Conservation (phyloP, 768 basidiomycete genomes). For the Mycena rebaudengoi region DNA sequence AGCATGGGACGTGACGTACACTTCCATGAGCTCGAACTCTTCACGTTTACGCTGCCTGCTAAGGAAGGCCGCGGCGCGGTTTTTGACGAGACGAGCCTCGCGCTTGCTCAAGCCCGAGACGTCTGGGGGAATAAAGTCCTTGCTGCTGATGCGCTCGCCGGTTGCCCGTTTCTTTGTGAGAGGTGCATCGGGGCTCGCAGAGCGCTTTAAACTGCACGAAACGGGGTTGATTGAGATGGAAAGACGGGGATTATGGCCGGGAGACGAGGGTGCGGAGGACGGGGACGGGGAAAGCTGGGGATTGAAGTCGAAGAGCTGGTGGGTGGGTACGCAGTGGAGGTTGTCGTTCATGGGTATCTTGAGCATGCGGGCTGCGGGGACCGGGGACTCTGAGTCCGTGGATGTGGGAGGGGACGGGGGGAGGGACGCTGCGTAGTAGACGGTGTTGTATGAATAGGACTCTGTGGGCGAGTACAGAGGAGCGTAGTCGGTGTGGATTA, state of each 20-base stretch:
- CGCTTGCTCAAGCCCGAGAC: slow-evolving; percentile 89
- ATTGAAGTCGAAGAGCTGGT: slow-evolving; percentile 77
- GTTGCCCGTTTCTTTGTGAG: slow-evolving; percentile 52
- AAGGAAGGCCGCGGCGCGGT: slow-evolving; percentile 91
- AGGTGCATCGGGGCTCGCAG: slow-evolving; percentile 51
- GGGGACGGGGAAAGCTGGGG: slow-evolving; percentile 42
- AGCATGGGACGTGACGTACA: slow-evolving; percentile 70
- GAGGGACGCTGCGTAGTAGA: slow-evolving; percentile 58
- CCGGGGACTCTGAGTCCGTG: slow-evolving; percentile 55
- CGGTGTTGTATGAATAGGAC: slow-evolving; percentile 48
- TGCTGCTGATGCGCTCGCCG: slow-evolving; percentile 66
- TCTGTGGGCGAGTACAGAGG: slow-evolving; percentile 62
- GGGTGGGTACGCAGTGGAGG: slow-evolving; percentile 71
- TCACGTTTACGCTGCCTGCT: slow-evolving; percentile 91
- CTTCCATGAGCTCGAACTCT: slow-evolving; percentile 91
- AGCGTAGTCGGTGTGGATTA: slow-evolving; percentile 66
- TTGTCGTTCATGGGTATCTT: slow-evolving; percentile 59
- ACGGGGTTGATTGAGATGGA: slow-evolving; percentile 46
- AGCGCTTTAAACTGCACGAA: slow-evolving; percentile 54
- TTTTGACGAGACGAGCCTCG: slow-evolving; percentile 91
- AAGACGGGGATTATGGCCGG: slow-evolving; percentile 43
- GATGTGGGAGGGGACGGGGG: slow-evolving; percentile 60
- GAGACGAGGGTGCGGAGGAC: no score
- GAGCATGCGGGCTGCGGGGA: slow-evolving; percentile 55
- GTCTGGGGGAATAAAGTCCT: slow-evolving; percentile 90